phyloP scores from a whole-genome alignment of 2,329 filamentous ascomycete genomes.

The Rachicladosporium sp. region DNA sequence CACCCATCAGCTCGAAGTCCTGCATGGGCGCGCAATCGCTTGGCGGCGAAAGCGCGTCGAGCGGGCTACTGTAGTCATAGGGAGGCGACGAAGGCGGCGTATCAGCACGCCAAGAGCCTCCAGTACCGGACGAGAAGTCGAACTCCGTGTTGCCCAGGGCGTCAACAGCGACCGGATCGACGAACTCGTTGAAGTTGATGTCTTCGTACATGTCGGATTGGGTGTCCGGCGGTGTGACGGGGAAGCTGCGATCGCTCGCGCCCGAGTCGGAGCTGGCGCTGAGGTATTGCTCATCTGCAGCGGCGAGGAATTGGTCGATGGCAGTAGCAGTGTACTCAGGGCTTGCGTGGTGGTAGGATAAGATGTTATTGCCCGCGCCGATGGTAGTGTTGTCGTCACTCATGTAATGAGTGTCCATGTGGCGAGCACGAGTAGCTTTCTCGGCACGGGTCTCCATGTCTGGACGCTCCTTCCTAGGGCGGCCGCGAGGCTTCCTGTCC shows the following conservation, averaged over 20 bases:
- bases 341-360: too few species aligned
- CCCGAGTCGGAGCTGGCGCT: slow-evolving; percentile 16
- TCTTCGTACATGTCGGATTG: slow-evolving; percentile 16
- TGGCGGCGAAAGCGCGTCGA: slow-evolving; percentile 2
- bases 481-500: slow-evolving; percentile 55
- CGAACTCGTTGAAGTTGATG: slow-evolving; percentile 7
- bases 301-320: slow-evolving; percentile 4
- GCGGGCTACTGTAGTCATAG: slow-evolving; percentile 5
- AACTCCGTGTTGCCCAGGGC: slow-evolving; percentile 14
- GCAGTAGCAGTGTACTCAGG: not conserved
- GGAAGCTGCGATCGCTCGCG: slow-evolving; percentile 20
- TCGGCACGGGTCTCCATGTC: slow-evolving; percentile 45
- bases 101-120: slow-evolving; percentile 15
- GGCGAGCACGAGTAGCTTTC: slow-evolving; percentile 44
- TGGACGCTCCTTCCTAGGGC: slow-evolving; percentile 50
- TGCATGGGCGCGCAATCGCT: not conserved
- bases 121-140: slow-evolving; percentile 12
- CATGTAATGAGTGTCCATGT: slow-evolving; percentile 18
- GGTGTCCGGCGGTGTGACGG: slow-evolving; percentile 20
- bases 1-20: too few species aligned
- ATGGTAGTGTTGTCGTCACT: slow-evolving; percentile 6
- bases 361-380: slow-evolving; percentile 3
- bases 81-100: slow-evolving; percentile 21
- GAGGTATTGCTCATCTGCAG: slow-evolving; percentile 5
- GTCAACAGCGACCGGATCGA: slow-evolving; percentile 15